Evolutionary conservation across 1,139 yeast genomes (phyloP), one percentile per base, ranked within the genome.

Genomic region (Hyphopichia burtonii): DNA sequence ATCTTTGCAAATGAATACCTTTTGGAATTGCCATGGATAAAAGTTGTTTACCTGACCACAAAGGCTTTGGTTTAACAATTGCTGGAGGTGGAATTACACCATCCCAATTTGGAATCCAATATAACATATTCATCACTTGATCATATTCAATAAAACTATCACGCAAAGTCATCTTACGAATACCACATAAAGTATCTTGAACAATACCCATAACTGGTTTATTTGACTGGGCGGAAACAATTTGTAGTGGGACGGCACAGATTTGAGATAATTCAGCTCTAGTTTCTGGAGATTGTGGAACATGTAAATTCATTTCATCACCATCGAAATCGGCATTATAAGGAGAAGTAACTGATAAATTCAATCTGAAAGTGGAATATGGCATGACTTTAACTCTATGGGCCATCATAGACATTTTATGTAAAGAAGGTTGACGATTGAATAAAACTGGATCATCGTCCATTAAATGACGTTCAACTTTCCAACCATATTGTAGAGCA

Each of bases 341-440:
- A 20, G 99, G 99, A 14, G 98, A 89, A 0, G 99, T 93, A 40
- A 93, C 99, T 14, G 98, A 93, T 63, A 94, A 74, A 63, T 93
- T 94, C 71, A 94, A 76, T 71, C 99, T 83, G 74, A 94, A 94
- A 0, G 99, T 93, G 4, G 98, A 91, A 62, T 91, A 94, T 12
- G 99, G 99, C 96, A 94, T 91, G 40, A 93, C 99, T 62, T 88
- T 90, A 33, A 93, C 99, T 70, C 97, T 81, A 64, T 94, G 99
- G n/a, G 97, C 96, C 99, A 94, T 94, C 99, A 94, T 94, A 47
- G 98, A 90, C 98, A 94, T 93, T 68, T 94, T 94, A 71, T 94
- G 99, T 67, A 94, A 76, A 30, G 99, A 93, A 41, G 99, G 99
- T 72, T 94, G 99, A 78, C 99, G 96, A 65, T 93, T 93, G 76